Evolutionary conservation across 2,329 filamentous ascomycete genomes (phyloP), one percentile per base, ranked within the genome.

Genomic region (Thielaviopsis ethacetica): DNA sequence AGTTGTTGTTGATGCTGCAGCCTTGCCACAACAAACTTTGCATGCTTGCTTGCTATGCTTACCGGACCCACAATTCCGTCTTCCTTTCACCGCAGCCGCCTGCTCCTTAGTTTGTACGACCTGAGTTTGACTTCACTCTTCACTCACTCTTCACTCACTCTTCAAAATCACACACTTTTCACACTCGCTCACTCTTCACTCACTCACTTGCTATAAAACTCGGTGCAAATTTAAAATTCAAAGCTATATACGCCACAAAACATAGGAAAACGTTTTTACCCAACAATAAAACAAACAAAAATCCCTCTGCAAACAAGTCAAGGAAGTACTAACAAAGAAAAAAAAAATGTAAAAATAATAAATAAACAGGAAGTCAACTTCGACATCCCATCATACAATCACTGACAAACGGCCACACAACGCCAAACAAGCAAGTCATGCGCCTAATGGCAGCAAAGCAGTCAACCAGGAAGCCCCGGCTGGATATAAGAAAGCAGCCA

Each of bases 241-340:
- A 34, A 34, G 10, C 30, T 34, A 34, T 34, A 57, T 54, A 59
- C 59, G 51, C 62, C 59, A 52, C 57, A 57, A 55, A 52, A 50
- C 58, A 61, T 56, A 54, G 50, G 49, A 56, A 56, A 60, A 56
- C 49, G 30, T 53, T 54, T 59, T 61, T 53, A 55, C 52, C 58
- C 53, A 60, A 24, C 47, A 54, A 54, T 30, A 58, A 54, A 52
- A 55, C 53, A 50, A 61, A 47, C 56, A 57, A 21, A 49, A 54
- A 54, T 44, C 38, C 38, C 38, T 44, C 38, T 44, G 38, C 38
- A 54, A 55, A 49, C 19, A 55, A 55, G 6, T 41, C 30, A 34
- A 55, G 47, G 17, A 51, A 56, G 10, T 21, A 34, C 58, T 34
- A 27, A 24, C 56, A 19, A 51, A 54, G 26, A 38, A 49, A 19